These are phyloP conservation scores for Neurospora sp. DNA, from an alignment of 495 filamentous ascomycete genomes.

Conservation along the genomic window DNA sequence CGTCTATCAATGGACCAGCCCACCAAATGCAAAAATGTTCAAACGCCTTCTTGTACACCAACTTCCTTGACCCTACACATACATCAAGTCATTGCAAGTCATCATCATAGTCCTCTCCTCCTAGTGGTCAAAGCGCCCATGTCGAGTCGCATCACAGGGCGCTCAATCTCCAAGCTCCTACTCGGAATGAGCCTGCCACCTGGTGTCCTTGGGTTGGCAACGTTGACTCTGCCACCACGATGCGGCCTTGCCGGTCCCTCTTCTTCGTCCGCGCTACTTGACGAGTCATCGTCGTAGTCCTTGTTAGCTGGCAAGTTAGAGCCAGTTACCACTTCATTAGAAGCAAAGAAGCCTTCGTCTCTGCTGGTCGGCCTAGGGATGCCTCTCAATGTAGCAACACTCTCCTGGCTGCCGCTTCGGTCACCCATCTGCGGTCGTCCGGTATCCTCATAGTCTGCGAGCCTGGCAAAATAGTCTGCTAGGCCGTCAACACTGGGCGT, in stretches of 20 bases:
- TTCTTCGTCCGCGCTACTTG: constrained; percentile 27
- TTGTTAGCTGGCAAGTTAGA: neutral
- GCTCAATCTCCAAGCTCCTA: constrained; percentile 37
- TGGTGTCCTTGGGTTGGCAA: constrained; percentile 45
- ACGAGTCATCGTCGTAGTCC: constrained; percentile 23
- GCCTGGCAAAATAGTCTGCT: constrained; percentile 77
- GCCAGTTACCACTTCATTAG: neutral
- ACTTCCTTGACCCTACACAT: neutral
- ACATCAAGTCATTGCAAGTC: neutral
- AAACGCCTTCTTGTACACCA: neutral
- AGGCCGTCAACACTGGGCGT: constrained; percentile 69
- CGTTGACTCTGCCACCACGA: constrained; percentile 39
- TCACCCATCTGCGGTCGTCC: constrained; percentile 10
- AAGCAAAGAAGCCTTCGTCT: neutral
- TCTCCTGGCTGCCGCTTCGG: neutral
- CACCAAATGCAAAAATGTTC: neutral
- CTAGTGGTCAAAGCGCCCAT: constrained; percentile 7
- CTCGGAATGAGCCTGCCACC: constrained; percentile 38
- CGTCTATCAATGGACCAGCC: neutral
- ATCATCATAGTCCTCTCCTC: neutral
- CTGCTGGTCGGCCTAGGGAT: neutral
- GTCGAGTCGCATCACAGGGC: constrained; percentile 29
- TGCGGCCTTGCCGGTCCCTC: constrained; percentile 29
- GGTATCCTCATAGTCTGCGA: constrained; percentile 34
- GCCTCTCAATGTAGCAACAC: neutral